phyloP scores from a whole-genome alignment of 2,329 filamentous ascomycete species.

The Alternaria atra region DNA sequence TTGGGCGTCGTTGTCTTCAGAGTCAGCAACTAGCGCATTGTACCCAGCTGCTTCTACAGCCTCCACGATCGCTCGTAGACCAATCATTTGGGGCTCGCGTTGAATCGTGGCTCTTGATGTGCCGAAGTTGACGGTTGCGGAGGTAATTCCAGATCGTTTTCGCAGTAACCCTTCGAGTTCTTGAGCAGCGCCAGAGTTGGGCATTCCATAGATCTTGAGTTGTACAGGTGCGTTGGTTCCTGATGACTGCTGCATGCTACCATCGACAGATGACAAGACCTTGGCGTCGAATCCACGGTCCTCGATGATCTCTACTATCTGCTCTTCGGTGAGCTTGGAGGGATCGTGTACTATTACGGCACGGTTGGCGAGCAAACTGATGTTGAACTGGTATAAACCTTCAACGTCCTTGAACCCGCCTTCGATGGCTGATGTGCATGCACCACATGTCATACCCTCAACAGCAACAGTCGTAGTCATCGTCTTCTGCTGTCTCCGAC shows the following conservation, averaged over 20 bases:
- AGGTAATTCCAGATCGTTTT: slow-evolving; percentile 73
- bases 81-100: slow-evolving; percentile 75
- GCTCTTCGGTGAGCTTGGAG: slow-evolving; percentile 72
- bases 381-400: slow-evolving; percentile 89
- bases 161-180: slow-evolving; percentile 74
- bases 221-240: slow-evolving; percentile 70
- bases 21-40: slow-evolving; percentile 89
- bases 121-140: slow-evolving; percentile 76
- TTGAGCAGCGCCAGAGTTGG: slow-evolving; percentile 75
- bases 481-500: slow-evolving; percentile 54
- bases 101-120: slow-evolving; percentile 77
- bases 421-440: slow-evolving; percentile 92
- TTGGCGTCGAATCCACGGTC: slow-evolving; percentile 88
- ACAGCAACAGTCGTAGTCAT: slow-evolving; percentile 86
- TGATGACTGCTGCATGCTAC: slow-evolving; percentile 62
- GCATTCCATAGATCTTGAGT: slow-evolving; percentile 84
- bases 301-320: slow-evolving; percentile 84
- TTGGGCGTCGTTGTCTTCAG: slow-evolving; percentile 95
- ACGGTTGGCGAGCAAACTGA: slow-evolving; percentile 90
- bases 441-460: slow-evolving; percentile 97
- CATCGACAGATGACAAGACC: slow-evolving; percentile 78
- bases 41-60: slow-evolving; percentile 81
- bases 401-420: slow-evolving; percentile 78
- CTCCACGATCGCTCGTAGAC: slow-evolving; percentile 84
- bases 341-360: slow-evolving; percentile 88